Base-by-base conservation (phyloP, 1,284 basidiomycete species). In the Trametes pubescens region DNA sequence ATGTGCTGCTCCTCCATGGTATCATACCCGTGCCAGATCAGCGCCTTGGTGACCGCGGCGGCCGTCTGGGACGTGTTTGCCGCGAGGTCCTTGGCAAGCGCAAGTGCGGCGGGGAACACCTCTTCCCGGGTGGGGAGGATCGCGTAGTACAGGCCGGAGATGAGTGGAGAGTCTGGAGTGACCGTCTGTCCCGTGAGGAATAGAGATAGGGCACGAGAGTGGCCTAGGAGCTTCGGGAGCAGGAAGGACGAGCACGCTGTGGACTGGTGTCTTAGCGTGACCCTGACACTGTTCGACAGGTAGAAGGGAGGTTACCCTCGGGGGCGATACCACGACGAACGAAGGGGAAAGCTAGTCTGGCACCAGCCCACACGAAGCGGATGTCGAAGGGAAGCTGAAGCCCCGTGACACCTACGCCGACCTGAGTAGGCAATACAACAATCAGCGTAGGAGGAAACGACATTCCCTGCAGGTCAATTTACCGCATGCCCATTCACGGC, bases 401-500 rank as follows among this genome's bases (percentile, higher is more conserved):
- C 5, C 77, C 83, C 0, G 84, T 86, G 66, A 84, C 74, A 4
- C 85, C 85, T 34, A 84, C 79, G 1, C 85, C 85, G 18, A 81
- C 83, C 84, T 84, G n/a, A n/a, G 51, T 6, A 22, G 18, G 7
- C 16, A 40, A 29, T 29, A 5, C 3, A 21, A 49, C 38, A 34
- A 38, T 26, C 22, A 58, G 26, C 8, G 10, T 29, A 18, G 24
- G 13, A 21, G 26, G 18, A 13, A 4, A 5, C 24, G 26, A n/a
- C 3, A 43, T 49, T 29, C 32, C 21, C 9, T 7, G 13, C n/a
- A 14, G 13, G 11, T n/a, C 8, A n/a, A 14, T 2, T 29, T 13
- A 84, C 85, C n/a, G 84, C 84, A 71, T 85, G 83, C 0, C 86
- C 85, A 65, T 87, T 86, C 26, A 86, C 82, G 4, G 85, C 84